phyloP scores from a whole-genome alignment of 169 alveolate species.

The Hepatocystis sp. region DNA sequence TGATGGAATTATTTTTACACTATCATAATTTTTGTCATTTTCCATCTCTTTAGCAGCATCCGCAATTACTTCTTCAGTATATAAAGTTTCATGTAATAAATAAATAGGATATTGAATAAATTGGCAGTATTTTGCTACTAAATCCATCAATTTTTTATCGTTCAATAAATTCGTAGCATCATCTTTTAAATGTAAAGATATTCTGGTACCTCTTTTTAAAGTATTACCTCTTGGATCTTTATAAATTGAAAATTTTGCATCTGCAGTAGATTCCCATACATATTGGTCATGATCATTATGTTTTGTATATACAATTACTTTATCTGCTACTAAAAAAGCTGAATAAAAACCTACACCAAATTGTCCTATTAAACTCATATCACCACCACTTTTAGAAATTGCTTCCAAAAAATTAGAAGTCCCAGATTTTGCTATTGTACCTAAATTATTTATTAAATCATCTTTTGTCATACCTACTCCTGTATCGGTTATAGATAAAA shows the following conservation, averaged over 20 bases:
- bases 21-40: constrained; percentile 83
- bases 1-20: constrained; percentile 79
- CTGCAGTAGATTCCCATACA: constrained; percentile 98
- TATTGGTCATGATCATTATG: constrained; percentile 95
- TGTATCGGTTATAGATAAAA: constrained; percentile 96
- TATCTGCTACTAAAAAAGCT: constrained; percentile 98
- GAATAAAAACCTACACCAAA: constrained; percentile 99
- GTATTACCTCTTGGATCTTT: constrained; percentile 98
- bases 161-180: constrained; percentile 98
- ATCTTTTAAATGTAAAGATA: constrained; percentile 97
- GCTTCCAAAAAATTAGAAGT: constrained; percentile 99
- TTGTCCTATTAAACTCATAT: constrained; percentile 98
- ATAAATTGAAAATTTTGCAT: constrained; percentile 94
- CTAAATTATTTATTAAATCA: constrained; percentile 98
- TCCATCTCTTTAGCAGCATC: constrained; percentile 86
- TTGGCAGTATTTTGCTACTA: constrained; percentile 96
- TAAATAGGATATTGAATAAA: constrained; percentile 98
- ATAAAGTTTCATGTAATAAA: constrained; percentile 88
- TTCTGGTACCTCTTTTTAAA: constrained; percentile 98
- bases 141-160: constrained; percentile 93
- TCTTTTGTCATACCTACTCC: constrained; percentile 99
- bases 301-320: constrained; percentile 97
- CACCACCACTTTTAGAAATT: constrained; percentile 95
- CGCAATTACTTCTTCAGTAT: constrained; percentile 88
- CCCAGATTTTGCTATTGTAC: constrained; percentile 99